A percentile compares a stretch with the other conserved stretches of the same genome.
Evolutionary conservation across 768 basidiomycete genomes (phyloP).

Genomic region (Amanita phalloides): DNA sequence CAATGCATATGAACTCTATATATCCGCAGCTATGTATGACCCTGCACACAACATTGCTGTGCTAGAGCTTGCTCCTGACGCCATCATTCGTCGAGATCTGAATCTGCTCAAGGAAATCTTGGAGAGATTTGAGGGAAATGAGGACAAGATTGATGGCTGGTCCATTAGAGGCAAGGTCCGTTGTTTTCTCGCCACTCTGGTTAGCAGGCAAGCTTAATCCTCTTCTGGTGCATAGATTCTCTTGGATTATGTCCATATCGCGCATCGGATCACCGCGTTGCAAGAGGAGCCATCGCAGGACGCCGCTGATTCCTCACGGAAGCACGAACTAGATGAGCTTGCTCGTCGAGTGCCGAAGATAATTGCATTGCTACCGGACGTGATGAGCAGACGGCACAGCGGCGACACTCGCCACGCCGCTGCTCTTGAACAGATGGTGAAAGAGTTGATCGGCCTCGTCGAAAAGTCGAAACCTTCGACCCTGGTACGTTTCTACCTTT

Average conservation of each 20-base stretch:
- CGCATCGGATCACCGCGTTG: conserved; percentile 49
- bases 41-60: conserved; percentile 81
- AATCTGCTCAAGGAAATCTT: conserved; percentile 64
- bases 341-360: conserved; percentile 50
- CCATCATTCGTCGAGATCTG: conserved; percentile 56
- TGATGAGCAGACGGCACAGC: conserved; percentile 38
- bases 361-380: conserved; percentile 58
- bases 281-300: conserved; percentile 32
- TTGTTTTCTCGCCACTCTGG: conserved; percentile 8
- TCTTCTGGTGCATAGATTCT: conserved; percentile 34
- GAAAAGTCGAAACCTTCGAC: conserved; percentile 50
- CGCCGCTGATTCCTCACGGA: conserved; percentile 34
- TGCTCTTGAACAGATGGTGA: conserved; percentile 65
- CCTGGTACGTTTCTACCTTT: conserved; percentile 35
- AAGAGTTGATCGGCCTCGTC: conserved; percentile 44
- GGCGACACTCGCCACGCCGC: conserved; percentile 56
- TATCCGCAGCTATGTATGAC: conserved; percentile 58
- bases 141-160: conserved; percentile 58
- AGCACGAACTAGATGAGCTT: conserved; percentile 49
- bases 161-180: conserved; percentile 72
- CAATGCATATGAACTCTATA: conserved; percentile 67
- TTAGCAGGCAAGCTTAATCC: not conserved
- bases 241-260: conserved; percentile 60
- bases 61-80: conserved; percentile 81
- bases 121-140: conserved; percentile 42